Base-by-base conservation (phyloP, 768 basidiomycete species). In the Mycena crocata region DNA sequence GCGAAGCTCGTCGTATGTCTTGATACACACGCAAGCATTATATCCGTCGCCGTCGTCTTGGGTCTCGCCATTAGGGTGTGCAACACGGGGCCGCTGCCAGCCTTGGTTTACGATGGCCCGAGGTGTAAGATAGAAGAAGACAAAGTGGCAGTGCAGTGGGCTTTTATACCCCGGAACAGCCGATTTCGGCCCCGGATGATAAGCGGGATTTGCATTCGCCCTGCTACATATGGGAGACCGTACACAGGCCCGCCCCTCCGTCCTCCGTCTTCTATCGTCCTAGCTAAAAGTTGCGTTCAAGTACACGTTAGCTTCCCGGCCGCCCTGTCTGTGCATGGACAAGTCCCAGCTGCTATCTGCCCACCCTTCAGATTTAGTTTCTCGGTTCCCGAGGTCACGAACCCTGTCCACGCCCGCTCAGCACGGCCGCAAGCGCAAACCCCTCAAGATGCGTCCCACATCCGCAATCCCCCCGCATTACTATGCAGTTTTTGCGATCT, bases 31-130 rank as follows among this genome's bases (percentile, higher is more conserved):
- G 64, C 71, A 78, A 84, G 91, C 91, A 93, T 93, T 93, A 91
- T 88, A 87, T 87, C 86, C 85, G 81, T 86, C 88, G 76, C 80
- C 74, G 74, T 77, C 17, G 37, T 93, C 88, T 93, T 76, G 90
- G 89, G 90, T 88, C 83, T 85, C 84, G 88, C 92, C 92, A 93
- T 94, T 93, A 88, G 83, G 90, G 83, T 77, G 76, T 79, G 72
- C 83, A 83, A 83, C 84, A 81, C 82, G 61, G 74, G 72, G 49
- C 70, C 60, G 60, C 65, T 48, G 62, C 52, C 70, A 85, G 81
- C 90, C 89, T 91, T 90, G 91, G 89, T 91, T 84, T 80, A 75
- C 83, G 84, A 85, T 80, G 80, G 78, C 87, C 86, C 88, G 71
- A 73, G 71, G 80, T 87, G 85, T 84, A 87, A 86, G 85, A 83